These are phyloP conservation scores for Phaeosphaeria sp. DNA, from an alignment of 2,329 filamentous ascomycete genomes.

Conservation along the genomic window DNA sequence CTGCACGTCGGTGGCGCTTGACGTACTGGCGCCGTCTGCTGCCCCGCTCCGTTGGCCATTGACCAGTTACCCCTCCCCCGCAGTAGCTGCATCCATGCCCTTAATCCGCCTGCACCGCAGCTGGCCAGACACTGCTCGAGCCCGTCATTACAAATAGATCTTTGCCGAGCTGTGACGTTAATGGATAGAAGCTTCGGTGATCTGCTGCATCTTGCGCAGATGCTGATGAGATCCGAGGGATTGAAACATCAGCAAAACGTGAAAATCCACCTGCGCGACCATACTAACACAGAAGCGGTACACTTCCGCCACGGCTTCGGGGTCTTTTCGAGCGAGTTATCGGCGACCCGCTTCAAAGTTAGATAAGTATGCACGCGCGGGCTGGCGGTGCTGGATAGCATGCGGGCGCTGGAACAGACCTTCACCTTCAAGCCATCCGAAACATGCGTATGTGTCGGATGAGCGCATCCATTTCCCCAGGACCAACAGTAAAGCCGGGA, in stretches of 20 bases:
- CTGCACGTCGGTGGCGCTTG: conserved; percentile 27
- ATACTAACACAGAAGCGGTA: conserved; percentile 30
- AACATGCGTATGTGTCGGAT: conserved; percentile 25
- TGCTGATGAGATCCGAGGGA: conserved; percentile 8
- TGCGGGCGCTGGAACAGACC: not conserved
- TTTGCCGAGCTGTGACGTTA: conserved; percentile 9
- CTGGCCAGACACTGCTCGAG: conserved; percentile 9
- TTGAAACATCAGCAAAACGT: conserved; percentile 13
- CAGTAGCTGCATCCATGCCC: conserved; percentile 20
- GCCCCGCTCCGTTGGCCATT: conserved; percentile 40
- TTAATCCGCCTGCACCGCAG: conserved; percentile 15
- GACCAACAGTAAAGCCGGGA: conserved; percentile 4
- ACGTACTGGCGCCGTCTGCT: conserved; percentile 25
- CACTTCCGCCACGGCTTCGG: conserved; percentile 32
- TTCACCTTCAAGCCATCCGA: conserved; percentile 24
- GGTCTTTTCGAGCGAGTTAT: conserved; percentile 46
- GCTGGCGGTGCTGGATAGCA: not conserved
- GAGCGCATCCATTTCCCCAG: conserved; percentile 37
- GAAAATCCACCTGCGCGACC: conserved; percentile 18
- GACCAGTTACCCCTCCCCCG: conserved; percentile 44
- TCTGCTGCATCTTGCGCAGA: conserved; percentile 1
- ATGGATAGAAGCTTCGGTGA: conserved; percentile 1
- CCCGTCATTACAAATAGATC: conserved; percentile 21
- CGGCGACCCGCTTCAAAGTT: not conserved
- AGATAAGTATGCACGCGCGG: conserved; percentile 1